Base-by-base conservation (phyloP, 2,329 filamentous ascomycete species). In the Aspergillus aculeatinus region DNA sequence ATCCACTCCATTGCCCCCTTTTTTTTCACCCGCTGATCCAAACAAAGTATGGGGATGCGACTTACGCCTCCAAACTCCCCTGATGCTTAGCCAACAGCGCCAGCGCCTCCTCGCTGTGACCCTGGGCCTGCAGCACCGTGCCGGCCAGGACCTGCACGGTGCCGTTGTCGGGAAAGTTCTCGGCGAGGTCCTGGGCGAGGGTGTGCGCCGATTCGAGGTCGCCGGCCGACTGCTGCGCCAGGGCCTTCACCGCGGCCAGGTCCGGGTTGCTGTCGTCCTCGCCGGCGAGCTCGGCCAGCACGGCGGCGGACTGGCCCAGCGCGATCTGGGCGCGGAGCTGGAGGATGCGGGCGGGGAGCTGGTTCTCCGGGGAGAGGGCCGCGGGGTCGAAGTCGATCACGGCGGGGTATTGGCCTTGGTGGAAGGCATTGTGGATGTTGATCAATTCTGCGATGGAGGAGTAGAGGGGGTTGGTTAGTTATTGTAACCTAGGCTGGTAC, bases 311-410 rank as follows among this genome's bases (percentile, higher is more conserved):
- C 72, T 96, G 87, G 57, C 92, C 91, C 7, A 94, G 85, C 55
- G 92, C 92, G 70, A 96, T 87, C 73, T 89, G 89, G 48, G 94
- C 88, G 74, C 95, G 91, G 64, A 94, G 86, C 74, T 89, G 83
- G 58, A 98, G 86, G 49, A 96, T 80, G 60, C 88, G 88, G 47
- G 91, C 90, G 48, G 91, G 86, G 14, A 92, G 82, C 51, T 83
- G 82, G 79, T 97, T 97, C 70, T 89, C 87, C 64, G 87, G 68
- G 49, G 91, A 95, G 72, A 98, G 89, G 61, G 87, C 82, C 5
- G 89, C 87, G 48, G 87, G 89, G 77, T 96, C 89, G 79, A 92
- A 96, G 80, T 95, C 89, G 77, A 96, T 78, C 65, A 96, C 93
- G 72, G 89, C 83, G 72, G 91, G 85, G 83, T 91, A 96, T 82